Evolutionary conservation across 1,139 yeast species (phyloP).

Genomic region (Yamadazyma blattariae): DNA sequence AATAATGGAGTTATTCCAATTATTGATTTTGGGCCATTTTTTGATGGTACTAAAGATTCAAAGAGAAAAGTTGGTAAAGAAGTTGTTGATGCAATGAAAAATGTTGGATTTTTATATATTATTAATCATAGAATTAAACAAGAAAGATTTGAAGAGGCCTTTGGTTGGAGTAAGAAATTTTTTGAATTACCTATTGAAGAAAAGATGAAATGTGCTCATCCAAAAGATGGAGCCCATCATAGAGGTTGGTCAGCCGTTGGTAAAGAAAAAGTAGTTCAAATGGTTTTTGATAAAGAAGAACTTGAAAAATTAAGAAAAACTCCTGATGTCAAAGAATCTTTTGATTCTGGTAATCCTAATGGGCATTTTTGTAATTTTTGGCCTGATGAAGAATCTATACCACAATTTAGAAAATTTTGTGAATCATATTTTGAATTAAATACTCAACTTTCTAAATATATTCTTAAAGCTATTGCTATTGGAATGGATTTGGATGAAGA

Average conservation of each 20-base stretch:
- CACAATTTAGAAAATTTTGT: constrained; percentile 16
- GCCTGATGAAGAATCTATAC: constrained; percentile 20
- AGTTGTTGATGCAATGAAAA: constrained; percentile 16
- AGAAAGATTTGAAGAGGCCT: constrained; percentile 17
- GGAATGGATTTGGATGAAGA: constrained; percentile 18
- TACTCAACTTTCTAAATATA: not conserved
- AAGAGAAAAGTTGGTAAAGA: constrained; percentile 19
- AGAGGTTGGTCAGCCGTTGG: constrained; percentile 13
- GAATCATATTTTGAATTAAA: constrained; percentile 8
- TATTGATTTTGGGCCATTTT: constrained; percentile 7
- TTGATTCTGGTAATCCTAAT: constrained; percentile 18
- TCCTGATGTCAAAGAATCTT: constrained; percentile 23
- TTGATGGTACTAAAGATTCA: constrained; percentile 9
- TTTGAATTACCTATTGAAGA: constrained; percentile 16
- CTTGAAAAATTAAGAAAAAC: constrained; percentile 4
- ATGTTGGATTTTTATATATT: constrained; percentile 21
- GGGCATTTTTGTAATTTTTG: constrained; percentile 15
- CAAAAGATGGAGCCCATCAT: constrained; percentile 19
- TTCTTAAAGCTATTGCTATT: constrained; percentile 14
- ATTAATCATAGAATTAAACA: constrained; percentile 18
- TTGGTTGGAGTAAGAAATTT: constrained; percentile 13
- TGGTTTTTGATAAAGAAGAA: constrained; percentile 21
- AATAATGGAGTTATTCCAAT: constrained; percentile 1
- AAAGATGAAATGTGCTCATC: constrained; percentile 14
- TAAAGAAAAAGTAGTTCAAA: constrained; percentile 19